Evolutionary conservation across 352 stramenopile species (phyloP).

Genomic region (Phytopythium boreale): DNA sequence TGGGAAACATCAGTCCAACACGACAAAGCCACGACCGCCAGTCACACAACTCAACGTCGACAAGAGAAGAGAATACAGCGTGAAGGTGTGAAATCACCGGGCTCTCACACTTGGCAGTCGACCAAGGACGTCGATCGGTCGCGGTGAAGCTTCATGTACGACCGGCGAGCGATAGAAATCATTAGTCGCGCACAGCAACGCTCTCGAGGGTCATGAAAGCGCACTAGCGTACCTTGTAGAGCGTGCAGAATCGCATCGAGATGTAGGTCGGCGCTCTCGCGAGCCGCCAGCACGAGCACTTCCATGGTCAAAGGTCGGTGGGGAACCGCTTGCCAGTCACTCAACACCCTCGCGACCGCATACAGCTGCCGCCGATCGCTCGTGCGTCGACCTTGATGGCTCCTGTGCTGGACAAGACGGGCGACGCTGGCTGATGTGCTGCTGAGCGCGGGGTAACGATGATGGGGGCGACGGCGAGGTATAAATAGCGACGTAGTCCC

Average conservation of each 20-base stretch:
- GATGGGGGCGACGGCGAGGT: not conserved
- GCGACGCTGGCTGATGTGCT: not conserved
- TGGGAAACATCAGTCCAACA: not conserved
- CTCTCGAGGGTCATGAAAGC: not conserved
- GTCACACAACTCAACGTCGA: not conserved
- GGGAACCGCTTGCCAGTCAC: not conserved
- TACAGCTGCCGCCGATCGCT: not conserved
- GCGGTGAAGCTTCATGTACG: conserved; percentile 12
- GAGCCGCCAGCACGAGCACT: conserved; percentile 29
- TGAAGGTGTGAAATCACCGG: not conserved
- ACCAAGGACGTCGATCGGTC: conserved; percentile 25
- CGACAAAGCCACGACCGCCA: not conserved
- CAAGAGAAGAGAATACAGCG: not conserved
- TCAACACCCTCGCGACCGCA: not conserved
- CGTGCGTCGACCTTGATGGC: not conserved
- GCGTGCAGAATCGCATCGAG: conserved; percentile 23
- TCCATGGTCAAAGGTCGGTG: conserved; percentile 18
- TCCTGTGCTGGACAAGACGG: not conserved
- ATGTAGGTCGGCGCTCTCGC: conserved; percentile 11
- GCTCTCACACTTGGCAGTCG: conserved; percentile 23
- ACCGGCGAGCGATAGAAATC: not conserved
- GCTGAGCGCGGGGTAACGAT: not conserved
- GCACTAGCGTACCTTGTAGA: conserved; percentile 20
- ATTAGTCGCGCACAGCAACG: not conserved
- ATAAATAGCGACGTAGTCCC: conserved; percentile 4